Conservation (phyloP, 2,329 filamentous ascomycete genomes). For the Aspergillus persii region DNA sequence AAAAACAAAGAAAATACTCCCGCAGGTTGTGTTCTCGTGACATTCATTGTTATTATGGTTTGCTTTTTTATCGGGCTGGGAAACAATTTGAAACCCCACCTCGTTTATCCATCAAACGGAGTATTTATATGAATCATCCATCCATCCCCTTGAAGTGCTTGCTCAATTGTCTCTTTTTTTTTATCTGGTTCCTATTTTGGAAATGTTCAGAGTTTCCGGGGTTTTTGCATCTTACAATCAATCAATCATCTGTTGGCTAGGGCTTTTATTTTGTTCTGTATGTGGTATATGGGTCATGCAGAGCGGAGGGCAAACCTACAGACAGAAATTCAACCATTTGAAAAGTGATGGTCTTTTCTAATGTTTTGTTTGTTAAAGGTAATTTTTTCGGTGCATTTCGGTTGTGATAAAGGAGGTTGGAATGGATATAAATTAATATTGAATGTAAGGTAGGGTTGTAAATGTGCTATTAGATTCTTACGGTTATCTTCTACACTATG, state of each 20-base stretch:
- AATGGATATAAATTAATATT: no score
- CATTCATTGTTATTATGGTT: conserved; percentile 9
- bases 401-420: no score
- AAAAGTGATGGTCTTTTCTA: neutral
- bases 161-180: neutral
- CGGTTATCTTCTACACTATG: no score
- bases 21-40: neutral
- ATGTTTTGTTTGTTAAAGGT: no score
- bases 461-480: no score
- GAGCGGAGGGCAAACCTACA: neutral
- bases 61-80: neutral
- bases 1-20: conserved; percentile 9
- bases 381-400: no score
- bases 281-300: neutral
- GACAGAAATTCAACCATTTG: neutral
- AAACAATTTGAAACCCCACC: neutral
- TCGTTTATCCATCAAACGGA: neutral
- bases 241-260: neutral
- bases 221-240: neutral
- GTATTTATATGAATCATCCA: neutral
- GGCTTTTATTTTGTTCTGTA: neutral
- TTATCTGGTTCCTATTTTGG: neutral
- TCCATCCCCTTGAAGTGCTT: neutral
- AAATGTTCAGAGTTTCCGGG: neutral
- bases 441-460: no score